A percentile compares a stretch with the other conserved stretches of the same genome.
These are phyloP conservation scores for Heliosperma pusillum DNA, from an alignment of 148 eudicot genomes.

Conservation along the genomic window DNA sequence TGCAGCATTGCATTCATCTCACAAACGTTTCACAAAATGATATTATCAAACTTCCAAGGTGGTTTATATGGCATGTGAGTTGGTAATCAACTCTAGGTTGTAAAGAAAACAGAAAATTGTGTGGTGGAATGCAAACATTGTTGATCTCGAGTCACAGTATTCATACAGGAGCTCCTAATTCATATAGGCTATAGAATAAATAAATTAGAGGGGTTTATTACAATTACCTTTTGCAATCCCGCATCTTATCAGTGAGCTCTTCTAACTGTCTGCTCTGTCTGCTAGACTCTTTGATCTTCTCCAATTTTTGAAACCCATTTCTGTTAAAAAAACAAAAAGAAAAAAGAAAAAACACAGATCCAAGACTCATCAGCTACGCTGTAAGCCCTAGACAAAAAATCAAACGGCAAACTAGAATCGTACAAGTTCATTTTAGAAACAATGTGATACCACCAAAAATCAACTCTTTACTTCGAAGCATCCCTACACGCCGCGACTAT, in stretches of 20 bases:
- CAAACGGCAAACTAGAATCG: background rate
- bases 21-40: background rate
- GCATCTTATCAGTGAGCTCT: slow-evolving; percentile 97
- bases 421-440: background rate
- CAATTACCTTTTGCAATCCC: slow-evolving; percentile 88
- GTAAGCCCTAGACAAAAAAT: background rate
- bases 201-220: background rate
- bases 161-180: background rate
- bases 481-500: background rate
- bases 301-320: slow-evolving; percentile 97
- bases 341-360: slow-evolving; percentile 24
- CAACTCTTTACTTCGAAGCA: background rate
- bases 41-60: background rate
- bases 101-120: background rate
- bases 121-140: background rate
- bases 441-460: background rate
- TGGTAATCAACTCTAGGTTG: no score
- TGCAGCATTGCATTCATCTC: background rate
- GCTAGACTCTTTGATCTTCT: slow-evolving; percentile 84
- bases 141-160: background rate
- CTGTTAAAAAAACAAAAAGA: slow-evolving; percentile 47
- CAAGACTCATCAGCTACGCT: background rate
- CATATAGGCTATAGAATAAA: background rate
- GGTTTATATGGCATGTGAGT: no score
- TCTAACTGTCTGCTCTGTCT: slow-evolving; percentile 91